Percentiles rank a stretch among this genome's conserved stretches.
These are phyloP conservation scores for Omphalotus olearius DNA, from an alignment of 1,284 basidiomycete species.

Conservation along the genomic window DNA sequence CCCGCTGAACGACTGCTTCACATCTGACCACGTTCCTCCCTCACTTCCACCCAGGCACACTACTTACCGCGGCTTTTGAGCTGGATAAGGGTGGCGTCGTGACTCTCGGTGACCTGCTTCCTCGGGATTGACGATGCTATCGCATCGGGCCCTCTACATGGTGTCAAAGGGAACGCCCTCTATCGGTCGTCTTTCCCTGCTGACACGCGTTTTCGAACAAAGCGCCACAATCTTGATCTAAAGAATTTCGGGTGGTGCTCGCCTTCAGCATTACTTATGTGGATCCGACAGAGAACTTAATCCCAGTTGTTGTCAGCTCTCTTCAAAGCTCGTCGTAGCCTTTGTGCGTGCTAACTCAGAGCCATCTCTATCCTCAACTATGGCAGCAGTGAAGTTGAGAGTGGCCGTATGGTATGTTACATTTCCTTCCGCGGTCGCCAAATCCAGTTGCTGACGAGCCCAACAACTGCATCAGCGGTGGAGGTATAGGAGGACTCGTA, in stretches of 20 bases:
- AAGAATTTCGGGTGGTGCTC: slow-evolving; percentile 2
- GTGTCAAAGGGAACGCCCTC: no score
- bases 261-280: slow-evolving; percentile 5
- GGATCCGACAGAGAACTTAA: slow-evolving; percentile 7
- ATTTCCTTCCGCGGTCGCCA: not conserved
- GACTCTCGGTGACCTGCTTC: not conserved
- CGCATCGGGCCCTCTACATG: slow-evolving; percentile 2
- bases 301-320: no score
- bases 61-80: slow-evolving; percentile 8
- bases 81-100: not conserved
- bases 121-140: slow-evolving; percentile 1
- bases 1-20: no score
- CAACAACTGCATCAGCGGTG: slow-evolving; percentile 21
- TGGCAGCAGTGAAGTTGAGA: slow-evolving; percentile 14
- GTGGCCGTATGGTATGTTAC: slow-evolving; percentile 20
- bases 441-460: not conserved
- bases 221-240: slow-evolving; percentile 11
- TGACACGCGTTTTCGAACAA: no score
- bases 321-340: no score
- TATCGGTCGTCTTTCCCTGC: no score
- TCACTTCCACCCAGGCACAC: slow-evolving; percentile 6
- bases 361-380: not conserved
- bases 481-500: slow-evolving; percentile 27
- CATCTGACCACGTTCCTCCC: not conserved
- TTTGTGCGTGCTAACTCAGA: no score